Evolutionary conservation across 1,139 yeast species (phyloP), one percentile per base, ranked within the genome.

Genomic region (Hyphopichia burtonii): DNA sequence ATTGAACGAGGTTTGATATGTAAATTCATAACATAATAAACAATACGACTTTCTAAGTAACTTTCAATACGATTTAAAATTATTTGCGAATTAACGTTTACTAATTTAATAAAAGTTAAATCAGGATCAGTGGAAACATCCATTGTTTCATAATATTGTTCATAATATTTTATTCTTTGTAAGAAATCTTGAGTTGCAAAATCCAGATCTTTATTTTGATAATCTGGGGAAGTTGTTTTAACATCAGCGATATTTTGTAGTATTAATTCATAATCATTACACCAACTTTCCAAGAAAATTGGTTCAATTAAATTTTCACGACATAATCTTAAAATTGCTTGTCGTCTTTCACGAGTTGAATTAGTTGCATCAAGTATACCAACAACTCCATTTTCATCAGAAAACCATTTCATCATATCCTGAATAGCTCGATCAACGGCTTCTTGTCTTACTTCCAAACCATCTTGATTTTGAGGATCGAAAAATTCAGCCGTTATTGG

Each of bases 381-480:
- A 36, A 93, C 98, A 33, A 84, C 86, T 5, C 96, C 96, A 43
- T 81, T 76, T 46, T 86, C 90, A 25, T 83, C 80, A 32, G 73
- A 72, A 57, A 88, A 89, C 98, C 98, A 93, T 37, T 76, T 67
- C 78, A 91, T 76, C 87, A 93, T 86, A 53, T 89, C 97, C n/a
- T 68, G 59, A 37, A 88, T 74, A 1, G 97, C 96, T 38, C 66
- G 63, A 38, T 79, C 74, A 27, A 89, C 86, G 0, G 96, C 94
- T 50, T 80, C 79, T 43, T 72, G 74, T 46, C 96, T 76, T 45
- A 79, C 72, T 44, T 74, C 66, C 56, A 75, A 68, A 12, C 90
- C 93, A 43, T 80, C 83, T 37, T 66, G 65, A 55, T 90, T 89
- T 39, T 69, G 65, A 6, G 82, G 79, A 51, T 85, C 85, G 57